Conservation (phyloP, 2,329 filamentous ascomycete species). For the Grosmannia clavigera region DNA sequence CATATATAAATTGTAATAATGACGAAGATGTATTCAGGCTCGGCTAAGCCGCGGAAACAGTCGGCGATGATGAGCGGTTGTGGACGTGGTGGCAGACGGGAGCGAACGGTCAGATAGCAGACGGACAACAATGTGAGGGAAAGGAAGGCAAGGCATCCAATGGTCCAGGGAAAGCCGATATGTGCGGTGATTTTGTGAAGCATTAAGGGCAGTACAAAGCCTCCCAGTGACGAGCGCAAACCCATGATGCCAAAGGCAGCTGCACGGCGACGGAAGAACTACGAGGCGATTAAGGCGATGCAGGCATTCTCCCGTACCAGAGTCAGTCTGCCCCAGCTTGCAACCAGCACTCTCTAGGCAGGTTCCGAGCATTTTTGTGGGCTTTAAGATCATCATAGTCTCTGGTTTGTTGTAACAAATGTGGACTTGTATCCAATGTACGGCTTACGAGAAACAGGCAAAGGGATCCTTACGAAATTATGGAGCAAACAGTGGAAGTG, state of each 20-base stretch:
- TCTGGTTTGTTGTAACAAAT: too few species aligned
- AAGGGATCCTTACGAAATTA: too few species aligned
- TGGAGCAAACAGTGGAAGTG: too few species aligned
- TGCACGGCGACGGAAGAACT: too few species aligned
- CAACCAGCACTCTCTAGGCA: too few species aligned
- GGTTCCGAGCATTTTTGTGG: too few species aligned
- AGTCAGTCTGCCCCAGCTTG: too few species aligned
- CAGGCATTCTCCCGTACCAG: too few species aligned
- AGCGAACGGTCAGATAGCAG: conserved; percentile 20
- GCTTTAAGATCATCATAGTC: too few species aligned
- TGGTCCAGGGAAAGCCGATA: conserved; percentile 27
- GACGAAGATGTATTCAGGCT: conserved; percentile 31
- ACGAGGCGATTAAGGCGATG: too few species aligned
- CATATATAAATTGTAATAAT: conserved; percentile 10
- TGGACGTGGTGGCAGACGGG: conserved; percentile 20
- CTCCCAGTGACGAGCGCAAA: conserved; percentile 30
- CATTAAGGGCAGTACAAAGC: conserved; percentile 45
- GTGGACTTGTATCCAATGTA: too few species aligned
- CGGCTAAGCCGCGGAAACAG: conserved; percentile 33
- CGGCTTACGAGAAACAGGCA: too few species aligned
- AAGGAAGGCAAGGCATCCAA: conserved; percentile 24
- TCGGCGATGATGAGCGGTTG: conserved; percentile 31
- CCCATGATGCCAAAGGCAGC: not conserved
- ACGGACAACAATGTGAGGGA: conserved; percentile 21
- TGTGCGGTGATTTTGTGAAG: conserved; percentile 36